Evolutionary conservation across 1,284 basidiomycete species (phyloP).

Genomic region (Apiotrichum sp.): DNA sequence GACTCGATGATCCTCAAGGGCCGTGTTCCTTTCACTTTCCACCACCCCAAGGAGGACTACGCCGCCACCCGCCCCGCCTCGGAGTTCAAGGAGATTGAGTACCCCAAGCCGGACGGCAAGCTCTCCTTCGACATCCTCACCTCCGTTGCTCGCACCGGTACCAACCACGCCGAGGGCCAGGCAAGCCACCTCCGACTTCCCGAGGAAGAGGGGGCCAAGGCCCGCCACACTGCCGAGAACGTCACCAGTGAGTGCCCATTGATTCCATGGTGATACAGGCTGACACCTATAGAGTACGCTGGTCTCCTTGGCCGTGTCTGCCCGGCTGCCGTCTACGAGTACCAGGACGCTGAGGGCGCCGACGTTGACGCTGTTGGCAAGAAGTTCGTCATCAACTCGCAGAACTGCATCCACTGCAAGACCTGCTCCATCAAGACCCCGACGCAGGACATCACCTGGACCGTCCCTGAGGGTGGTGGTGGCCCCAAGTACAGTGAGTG

Average conservation of each 20-base stretch:
- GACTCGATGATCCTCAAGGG: conserved; percentile 84
- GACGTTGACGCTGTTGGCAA: conserved; percentile 62
- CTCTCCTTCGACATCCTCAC: conserved; percentile 93
- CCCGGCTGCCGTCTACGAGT: conserved; percentile 96
- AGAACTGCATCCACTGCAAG: conserved; percentile 65
- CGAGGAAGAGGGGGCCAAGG: conserved; percentile 50
- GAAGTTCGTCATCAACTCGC: conserved; percentile 93
- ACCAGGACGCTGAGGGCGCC: conserved; percentile 61
- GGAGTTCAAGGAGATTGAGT: conserved; percentile 73
- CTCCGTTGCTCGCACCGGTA: conserved; percentile 82
- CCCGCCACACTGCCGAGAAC: conserved; percentile 70
- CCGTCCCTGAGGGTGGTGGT: conserved; percentile 82
- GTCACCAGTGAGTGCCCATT: conserved; percentile 45
- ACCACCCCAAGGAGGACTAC: conserved; percentile 64
- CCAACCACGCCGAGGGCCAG: conserved; percentile 95
- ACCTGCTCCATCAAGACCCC: conserved; percentile 86
- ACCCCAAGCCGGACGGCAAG: conserved; percentile 84
- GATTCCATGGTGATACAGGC: background rate
- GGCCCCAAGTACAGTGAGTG: conserved; percentile 84
- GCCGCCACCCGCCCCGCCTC: conserved; percentile 64
- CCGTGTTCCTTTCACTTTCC: conserved; percentile 86
- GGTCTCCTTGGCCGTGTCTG: conserved; percentile 83
- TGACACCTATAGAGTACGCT: conserved; percentile 57
- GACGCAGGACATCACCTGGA: conserved; percentile 87
- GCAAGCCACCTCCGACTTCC: conserved; percentile 77